phyloP scores from a whole-genome alignment of 257 asterid genomes.

The Forsythia suspensa region DNA sequence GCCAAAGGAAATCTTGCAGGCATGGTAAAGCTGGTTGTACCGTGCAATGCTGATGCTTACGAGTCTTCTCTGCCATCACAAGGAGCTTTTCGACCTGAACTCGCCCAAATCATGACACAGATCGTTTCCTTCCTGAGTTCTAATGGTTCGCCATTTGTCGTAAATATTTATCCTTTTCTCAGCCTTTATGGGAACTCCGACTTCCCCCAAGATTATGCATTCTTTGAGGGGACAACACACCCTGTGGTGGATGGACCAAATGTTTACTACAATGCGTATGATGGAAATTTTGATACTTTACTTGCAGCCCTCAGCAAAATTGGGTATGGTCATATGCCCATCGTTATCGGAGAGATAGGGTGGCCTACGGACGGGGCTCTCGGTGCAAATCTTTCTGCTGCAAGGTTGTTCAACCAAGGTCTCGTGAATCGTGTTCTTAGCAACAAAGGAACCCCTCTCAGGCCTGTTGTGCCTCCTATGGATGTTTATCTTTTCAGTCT shows the following conservation, averaged over 20 bases:
- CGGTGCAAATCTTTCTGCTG: slow-evolving; percentile 78
- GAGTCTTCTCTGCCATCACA: slow-evolving; percentile 84
- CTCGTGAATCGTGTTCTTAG: slow-evolving; percentile 56
- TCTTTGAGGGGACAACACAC: slow-evolving; percentile 83
- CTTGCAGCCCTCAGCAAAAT: slow-evolving; percentile 73
- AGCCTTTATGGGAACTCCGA: slow-evolving; percentile 84
- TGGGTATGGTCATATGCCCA: slow-evolving; percentile 83
- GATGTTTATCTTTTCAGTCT: slow-evolving; percentile 83
- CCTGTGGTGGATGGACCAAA: slow-evolving; percentile 80
- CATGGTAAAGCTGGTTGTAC: slow-evolving; percentile 75
- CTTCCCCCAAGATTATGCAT: slow-evolving; percentile 95
- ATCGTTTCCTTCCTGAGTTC: slow-evolving; percentile 78
- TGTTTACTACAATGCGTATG: slow-evolving; percentile 76
- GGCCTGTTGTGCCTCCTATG: slow-evolving; percentile 82
- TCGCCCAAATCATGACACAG: slow-evolving; percentile 70
- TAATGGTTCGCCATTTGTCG: slow-evolving; percentile 79
- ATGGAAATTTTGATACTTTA: slow-evolving; percentile 88
- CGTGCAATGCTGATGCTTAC: slow-evolving; percentile 98
- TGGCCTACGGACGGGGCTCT: slow-evolving; percentile 90
- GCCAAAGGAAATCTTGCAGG: slow-evolving; percentile 71
- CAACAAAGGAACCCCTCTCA: slow-evolving; percentile 77
- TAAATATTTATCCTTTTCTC: slow-evolving; percentile 85
- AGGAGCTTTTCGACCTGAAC: slow-evolving; percentile 86
- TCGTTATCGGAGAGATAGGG: slow-evolving; percentile 85
- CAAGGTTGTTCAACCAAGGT: slow-evolving; percentile 84